Conservation (phyloP, 257 asterid species). For the Cruciata laevipes region DNA sequence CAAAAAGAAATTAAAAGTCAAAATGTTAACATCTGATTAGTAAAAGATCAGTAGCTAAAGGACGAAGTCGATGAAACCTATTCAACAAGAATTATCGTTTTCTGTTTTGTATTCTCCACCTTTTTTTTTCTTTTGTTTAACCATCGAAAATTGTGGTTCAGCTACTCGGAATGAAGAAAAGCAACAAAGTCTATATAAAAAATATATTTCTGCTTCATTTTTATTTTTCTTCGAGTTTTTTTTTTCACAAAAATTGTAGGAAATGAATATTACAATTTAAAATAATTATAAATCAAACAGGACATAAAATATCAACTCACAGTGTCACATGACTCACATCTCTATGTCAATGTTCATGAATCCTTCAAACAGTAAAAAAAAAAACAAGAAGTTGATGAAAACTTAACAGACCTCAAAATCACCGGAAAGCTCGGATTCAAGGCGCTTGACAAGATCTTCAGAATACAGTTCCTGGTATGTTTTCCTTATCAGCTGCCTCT, state of each 20-base stretch:
- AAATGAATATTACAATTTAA: no score
- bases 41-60: background rate
- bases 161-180: background rate
- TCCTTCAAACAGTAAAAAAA: background rate
- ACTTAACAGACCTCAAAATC: conserved; percentile 52
- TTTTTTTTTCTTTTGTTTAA: no score
- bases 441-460: conserved; percentile 66
- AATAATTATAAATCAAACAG: no score
- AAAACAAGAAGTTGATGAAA: background rate
- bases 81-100: background rate
- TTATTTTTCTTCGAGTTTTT: no score
- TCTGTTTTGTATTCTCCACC: background rate
- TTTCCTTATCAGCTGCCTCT: conserved; percentile 52
- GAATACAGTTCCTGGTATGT: conserved; percentile 55
- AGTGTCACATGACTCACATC: no score
- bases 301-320: no score
- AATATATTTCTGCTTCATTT: no score
- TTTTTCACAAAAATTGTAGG: no score
- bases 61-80: background rate
- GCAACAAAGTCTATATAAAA: background rate
- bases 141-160: background rate
- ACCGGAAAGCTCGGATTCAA: conserved; percentile 66
- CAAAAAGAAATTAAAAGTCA: no score
- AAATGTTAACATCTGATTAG: no score
- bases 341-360: no score